Percentiles rank a stretch among this genome's conserved stretches.
Evolutionary conservation across 768 basidiomycete genomes (phyloP).

Genomic region (Amanita molliuscula): DNA sequence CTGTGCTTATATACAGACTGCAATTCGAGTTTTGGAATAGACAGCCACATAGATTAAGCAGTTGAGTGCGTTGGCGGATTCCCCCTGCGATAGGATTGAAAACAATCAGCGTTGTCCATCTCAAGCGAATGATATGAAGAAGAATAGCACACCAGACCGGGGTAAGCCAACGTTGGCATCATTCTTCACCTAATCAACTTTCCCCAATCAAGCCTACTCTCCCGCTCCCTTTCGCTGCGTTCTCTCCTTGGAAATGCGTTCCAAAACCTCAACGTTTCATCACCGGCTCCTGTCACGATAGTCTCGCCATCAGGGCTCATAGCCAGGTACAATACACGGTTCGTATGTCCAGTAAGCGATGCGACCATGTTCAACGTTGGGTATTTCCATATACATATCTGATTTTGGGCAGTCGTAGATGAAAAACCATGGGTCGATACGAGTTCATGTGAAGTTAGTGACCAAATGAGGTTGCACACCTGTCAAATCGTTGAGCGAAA

Average conservation of each 20-base stretch:
- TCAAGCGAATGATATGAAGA: not conserved
- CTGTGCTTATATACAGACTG: not conserved
- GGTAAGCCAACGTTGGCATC: not conserved
- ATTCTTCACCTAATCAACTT: slow-evolving; percentile 36
- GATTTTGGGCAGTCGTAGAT: slow-evolving; percentile 87
- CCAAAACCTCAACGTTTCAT: slow-evolving; percentile 97
- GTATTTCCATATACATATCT: slow-evolving; percentile 94
- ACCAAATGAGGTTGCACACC: slow-evolving; percentile 99
- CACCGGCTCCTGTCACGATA: slow-evolving; percentile 95
- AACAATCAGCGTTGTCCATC: not conserved
- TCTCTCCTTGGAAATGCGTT: slow-evolving; percentile 87
- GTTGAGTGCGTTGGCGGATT: not conserved
- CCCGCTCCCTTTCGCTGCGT: slow-evolving; percentile 25
- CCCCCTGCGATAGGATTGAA: not conserved
- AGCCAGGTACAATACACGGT: slow-evolving; percentile 92
- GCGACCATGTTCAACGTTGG: slow-evolving; percentile 92
- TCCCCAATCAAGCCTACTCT: slow-evolving; percentile 40
- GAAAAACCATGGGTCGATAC: slow-evolving; percentile 98
- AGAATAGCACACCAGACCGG: not conserved
- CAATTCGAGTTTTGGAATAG: not conserved
- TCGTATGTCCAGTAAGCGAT: slow-evolving; percentile 87
- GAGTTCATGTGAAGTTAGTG: slow-evolving; percentile 88
- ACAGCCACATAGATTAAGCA: slow-evolving; percentile 1
- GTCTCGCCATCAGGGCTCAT: slow-evolving; percentile 98
- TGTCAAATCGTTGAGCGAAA: slow-evolving; percentile 19